Conservation (phyloP, 1,284 basidiomycete species). For the Kalmanozyma brasiliensis region DNA sequence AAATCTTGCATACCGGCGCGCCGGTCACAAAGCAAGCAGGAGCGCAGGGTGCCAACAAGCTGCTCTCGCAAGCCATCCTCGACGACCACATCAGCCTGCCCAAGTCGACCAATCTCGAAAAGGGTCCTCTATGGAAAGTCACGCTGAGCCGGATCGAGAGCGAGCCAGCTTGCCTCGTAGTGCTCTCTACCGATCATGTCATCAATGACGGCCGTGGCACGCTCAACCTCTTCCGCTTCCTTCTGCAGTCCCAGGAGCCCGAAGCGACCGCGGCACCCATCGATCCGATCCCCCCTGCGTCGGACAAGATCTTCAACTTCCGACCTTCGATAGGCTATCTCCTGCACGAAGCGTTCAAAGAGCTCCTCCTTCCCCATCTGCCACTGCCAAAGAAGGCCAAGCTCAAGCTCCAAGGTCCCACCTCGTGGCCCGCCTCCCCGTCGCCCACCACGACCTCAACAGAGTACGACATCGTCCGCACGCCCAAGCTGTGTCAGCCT, state of each 20-base stretch:
- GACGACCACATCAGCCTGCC: slow-evolving; percentile 4
- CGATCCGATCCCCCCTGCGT: slow-evolving; percentile 9
- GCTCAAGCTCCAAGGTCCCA: slow-evolving; percentile 2
- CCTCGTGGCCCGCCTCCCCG: slow-evolving; percentile 20
- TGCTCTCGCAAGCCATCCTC: slow-evolving; percentile 4
- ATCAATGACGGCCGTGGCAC: slow-evolving; percentile 40
- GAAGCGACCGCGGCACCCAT: background rate
- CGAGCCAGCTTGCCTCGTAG: slow-evolving; percentile 4
- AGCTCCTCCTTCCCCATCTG: slow-evolving; percentile 25
- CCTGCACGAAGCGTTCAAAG: slow-evolving; percentile 13
- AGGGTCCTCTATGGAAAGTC: slow-evolving; percentile 24
- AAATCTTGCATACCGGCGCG: slow-evolving; percentile 14
- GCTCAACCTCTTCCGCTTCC: slow-evolving; percentile 24
- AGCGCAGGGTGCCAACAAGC: background rate
- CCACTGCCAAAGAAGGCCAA: slow-evolving; percentile 13
- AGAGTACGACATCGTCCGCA: background rate
- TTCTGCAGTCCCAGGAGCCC: background rate
- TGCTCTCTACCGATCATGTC: slow-evolving; percentile 26
- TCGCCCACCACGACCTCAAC: background rate
- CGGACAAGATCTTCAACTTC: slow-evolving; percentile 33
- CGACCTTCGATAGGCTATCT: slow-evolving; percentile 19
- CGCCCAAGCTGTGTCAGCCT: slow-evolving; percentile 6
- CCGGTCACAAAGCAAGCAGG: background rate
- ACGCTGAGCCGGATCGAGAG: background rate
- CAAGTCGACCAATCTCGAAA: background rate